Evolutionary conservation across 148 eudicot genomes (phyloP), one percentile per base, ranked within the genome.

Genomic region (Camellia sinensis): DNA sequence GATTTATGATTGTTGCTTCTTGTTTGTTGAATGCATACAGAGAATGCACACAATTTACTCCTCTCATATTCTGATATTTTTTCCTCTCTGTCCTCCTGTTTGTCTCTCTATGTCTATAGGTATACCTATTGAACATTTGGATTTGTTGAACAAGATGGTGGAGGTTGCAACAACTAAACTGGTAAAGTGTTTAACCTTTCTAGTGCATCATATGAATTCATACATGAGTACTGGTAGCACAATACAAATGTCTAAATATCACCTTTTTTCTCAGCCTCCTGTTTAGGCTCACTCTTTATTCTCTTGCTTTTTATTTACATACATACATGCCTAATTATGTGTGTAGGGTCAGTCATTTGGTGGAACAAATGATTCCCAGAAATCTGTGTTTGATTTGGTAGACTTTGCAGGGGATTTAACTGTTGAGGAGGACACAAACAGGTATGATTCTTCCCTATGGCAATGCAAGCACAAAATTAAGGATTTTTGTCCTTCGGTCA

Each of bases 381-480:
- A 85, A 64, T 84, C 83, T 69, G 85, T 82, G 17, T 80, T 92
- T 72, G 95, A 92, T 88, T 87, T 94, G 85, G 93, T 93, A 65
- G 90, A 89, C 41, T 91, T 94, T 82, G 92, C 92, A 76, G 98
- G 95, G 72, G 98, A 94, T 82, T 87, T 94, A 67, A 83, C 94
- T 70, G 85, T 87, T 68, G 95, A 91, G 54, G 98, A 94, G 14
- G 98, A 92, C 56, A 76, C 76, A 9, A 79, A 80, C 87, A 90
- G 93, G 98, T 94, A 60, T 13, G 54, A 10, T 75, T 64, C 40
- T 61, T 41, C 71, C 29, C 19, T 43, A 22, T 45, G 14, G 54
- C 12, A 57, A 43, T 7, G 52, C 44, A 69, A 17, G 73, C 73
- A 69, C 52, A 43, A 7, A 69, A 44, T 68, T 68, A 15, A 43